Percentiles rank a stretch among this genome's conserved stretches.
Evolutionary conservation across 306 rosid species (phyloP).

Genomic region (Myrica gale): DNA sequence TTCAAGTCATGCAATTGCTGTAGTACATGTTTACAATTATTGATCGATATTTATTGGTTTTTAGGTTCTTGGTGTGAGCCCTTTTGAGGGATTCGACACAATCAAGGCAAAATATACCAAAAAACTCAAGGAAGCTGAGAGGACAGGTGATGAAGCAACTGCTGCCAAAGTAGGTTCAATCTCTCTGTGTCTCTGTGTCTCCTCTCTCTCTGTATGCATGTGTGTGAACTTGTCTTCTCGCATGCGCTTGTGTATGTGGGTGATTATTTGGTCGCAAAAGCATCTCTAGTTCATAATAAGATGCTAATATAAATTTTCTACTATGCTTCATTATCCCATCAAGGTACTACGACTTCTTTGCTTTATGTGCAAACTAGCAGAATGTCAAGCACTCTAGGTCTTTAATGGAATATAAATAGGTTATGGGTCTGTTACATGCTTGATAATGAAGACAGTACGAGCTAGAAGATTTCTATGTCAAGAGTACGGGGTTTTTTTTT

Average conservation of each 20-base stretch:
- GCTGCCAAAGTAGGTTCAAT: constrained; percentile 62
- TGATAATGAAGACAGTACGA: background rate
- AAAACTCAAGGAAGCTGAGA: constrained; percentile 76
- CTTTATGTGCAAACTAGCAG: background rate
- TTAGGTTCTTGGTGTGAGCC: constrained; percentile 87
- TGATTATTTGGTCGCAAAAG: background rate
- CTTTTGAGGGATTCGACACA: constrained; percentile 69
- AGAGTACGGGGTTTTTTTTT: background rate
- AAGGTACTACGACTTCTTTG: background rate
- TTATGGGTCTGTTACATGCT: background rate
- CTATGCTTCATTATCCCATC: background rate
- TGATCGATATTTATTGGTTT: constrained; percentile 6
- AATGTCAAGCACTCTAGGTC: background rate
- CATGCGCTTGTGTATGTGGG: too few relatives aligned
- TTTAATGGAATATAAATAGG: background rate
- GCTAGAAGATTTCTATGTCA: background rate
- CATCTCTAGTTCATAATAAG: background rate
- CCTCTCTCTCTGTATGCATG: too few relatives aligned
- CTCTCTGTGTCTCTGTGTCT: background rate
- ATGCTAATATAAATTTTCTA: background rate
- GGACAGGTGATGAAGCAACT: constrained; percentile 69
- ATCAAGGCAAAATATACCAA: constrained; percentile 65
- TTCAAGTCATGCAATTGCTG: background rate
- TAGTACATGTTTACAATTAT: constrained; percentile 1
- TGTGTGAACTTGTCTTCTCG: too few relatives aligned